Evolutionary conservation across 2,329 filamentous ascomycete species (phyloP).

Genomic region (Talaromyces funiculosus): DNA sequence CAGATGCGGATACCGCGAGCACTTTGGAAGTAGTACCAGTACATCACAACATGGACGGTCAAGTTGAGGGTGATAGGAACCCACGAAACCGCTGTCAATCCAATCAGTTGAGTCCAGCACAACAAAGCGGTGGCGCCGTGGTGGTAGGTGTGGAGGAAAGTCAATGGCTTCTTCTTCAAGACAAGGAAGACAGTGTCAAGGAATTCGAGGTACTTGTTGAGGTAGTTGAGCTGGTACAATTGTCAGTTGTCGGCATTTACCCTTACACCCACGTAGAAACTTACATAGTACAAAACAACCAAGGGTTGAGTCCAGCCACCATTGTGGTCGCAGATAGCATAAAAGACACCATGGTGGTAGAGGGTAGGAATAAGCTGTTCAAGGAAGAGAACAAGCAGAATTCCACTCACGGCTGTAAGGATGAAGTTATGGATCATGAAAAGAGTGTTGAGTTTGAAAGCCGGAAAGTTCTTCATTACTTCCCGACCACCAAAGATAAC

Average conservation of each 20-base stretch:
- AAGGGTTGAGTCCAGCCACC: constrained; percentile 93
- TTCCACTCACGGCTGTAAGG: constrained; percentile 76
- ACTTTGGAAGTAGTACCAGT: constrained; percentile 99
- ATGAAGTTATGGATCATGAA: constrained; percentile 98
- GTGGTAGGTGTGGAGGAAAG: constrained; percentile 99
- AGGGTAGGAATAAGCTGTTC: constrained; percentile 87
- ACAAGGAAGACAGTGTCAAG: constrained; percentile 95
- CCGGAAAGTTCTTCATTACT: constrained; percentile 78
- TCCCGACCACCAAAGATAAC: constrained; percentile 91
- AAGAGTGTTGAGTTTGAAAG: constrained; percentile 78
- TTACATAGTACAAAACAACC: constrained; percentile 93
- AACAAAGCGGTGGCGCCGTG: constrained; percentile 94
- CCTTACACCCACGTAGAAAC: constrained; percentile 32
- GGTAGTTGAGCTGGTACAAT: constrained; percentile 73
- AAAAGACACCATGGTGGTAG: constrained; percentile 75
- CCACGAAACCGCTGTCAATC: constrained; percentile 90
- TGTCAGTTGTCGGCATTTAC: constrained; percentile 32
- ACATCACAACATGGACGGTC: constrained; percentile 95
- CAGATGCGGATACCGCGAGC: constrained; percentile 91
- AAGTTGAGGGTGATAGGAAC: constrained; percentile 89
- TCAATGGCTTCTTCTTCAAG: constrained; percentile 98
- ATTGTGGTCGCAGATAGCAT: constrained; percentile 67
- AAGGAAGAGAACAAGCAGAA: constrained; percentile 75
- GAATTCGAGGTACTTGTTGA: constrained; percentile 95
- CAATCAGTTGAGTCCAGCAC: constrained; percentile 95